Conservation (phyloP, 306 rosid genomes). For the Trichosanthes cucumerina region DNA sequence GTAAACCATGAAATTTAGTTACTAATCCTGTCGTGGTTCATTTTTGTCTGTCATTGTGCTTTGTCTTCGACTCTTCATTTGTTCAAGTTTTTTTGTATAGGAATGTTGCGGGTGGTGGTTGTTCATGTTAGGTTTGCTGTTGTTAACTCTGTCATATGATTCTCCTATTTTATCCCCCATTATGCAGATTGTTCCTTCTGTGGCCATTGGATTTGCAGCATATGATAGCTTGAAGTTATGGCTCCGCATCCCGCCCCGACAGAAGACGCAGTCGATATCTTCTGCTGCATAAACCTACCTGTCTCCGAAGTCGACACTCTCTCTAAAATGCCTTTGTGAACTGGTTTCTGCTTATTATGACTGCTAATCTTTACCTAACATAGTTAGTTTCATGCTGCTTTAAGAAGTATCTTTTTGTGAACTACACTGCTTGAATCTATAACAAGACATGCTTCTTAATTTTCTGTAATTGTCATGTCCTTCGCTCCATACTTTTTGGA, state of each 20-base stretch:
- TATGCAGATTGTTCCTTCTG: slow-evolving; percentile 85
- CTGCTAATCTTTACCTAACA: background rate
- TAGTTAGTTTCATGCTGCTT: no score
- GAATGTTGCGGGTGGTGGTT: background rate
- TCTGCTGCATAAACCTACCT: slow-evolving; percentile 21
- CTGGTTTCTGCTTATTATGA: background rate
- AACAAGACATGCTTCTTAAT: background rate
- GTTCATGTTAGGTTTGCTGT: background rate
- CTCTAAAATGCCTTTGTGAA: background rate
- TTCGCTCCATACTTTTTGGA: background rate
- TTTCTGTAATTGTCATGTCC: background rate
- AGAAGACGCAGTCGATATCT: slow-evolving; percentile 36
- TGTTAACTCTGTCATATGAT: background rate
- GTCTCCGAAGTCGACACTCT: background rate
- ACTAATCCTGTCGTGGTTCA: background rate
- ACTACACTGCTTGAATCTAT: background rate
- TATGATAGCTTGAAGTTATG: slow-evolving; percentile 72
- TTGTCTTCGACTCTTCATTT: no score
- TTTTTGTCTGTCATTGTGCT: no score
- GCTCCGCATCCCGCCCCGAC: slow-evolving; percentile 67
- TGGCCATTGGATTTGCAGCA: slow-evolving; percentile 80
- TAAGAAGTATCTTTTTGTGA: background rate
- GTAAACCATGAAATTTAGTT: background rate
- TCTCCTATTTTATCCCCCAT: background rate
- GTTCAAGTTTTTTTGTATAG: background rate